Evolutionary conservation across 768 basidiomycete genomes (phyloP), one percentile per base, ranked within the genome.

Genomic region (Tricholoma flavovirens): DNA sequence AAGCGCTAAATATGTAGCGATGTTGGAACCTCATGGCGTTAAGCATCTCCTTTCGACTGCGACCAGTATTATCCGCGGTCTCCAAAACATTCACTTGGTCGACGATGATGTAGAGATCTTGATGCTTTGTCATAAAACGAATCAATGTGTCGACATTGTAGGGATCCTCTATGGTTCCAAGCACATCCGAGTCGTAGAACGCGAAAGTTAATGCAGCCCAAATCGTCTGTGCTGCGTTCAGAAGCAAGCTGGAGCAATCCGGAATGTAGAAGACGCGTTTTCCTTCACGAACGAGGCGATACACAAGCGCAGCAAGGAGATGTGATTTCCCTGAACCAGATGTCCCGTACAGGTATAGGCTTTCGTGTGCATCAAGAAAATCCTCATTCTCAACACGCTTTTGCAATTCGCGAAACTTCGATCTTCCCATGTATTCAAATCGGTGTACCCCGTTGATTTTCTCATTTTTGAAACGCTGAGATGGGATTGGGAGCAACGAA

Each of bases 351-450:
- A 60, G 40, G 45, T 59, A 60, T 50, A 60, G 15, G 24, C 35
- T 53, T 45, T 54, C 52, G 30, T 21, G 3, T 30, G 26, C 52
- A 17, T 46, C 32, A 24, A 54, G 30, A 54, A 60, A 57, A 50
- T 50, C 32, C 50, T 29, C 7, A 2, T 42, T 33, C 51, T 59
- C 17, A 30, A 54, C 35, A 29, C 30, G 32, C 45, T 49, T 35
- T 49, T 54, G 26, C 48, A 60, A 50, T 51, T 57, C 29, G 29
- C 17, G 51, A 49, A 60, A 58, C 40, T 42, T 49, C 6, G 56
- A 58, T 49, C 59, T 49, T 35, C 59, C 56, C 59, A 60, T 60
- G 43, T 60, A 58, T 52, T 58, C 14, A 49, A 60, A 60, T 45
- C 35, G 46, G 21, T 6, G 14, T 30, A 60, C 24, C 10, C 56